Evolutionary conservation across 441 rosid genomes (phyloP).

Genomic region (Mallotus japonicus): DNA sequence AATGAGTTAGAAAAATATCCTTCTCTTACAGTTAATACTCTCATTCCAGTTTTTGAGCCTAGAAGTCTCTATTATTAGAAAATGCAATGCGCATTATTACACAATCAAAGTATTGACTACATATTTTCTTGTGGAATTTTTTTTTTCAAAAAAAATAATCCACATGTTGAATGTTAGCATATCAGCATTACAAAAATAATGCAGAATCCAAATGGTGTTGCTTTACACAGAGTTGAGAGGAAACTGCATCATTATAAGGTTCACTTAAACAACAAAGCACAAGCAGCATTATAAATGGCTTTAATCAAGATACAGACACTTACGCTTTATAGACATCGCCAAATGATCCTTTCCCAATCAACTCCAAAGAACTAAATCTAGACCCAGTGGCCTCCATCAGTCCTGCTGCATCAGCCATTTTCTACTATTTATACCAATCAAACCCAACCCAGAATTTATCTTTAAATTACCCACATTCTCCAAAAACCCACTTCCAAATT

Average conservation of each 20-base stretch:
- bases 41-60: not conserved
- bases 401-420: constrained; percentile 82
- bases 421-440: constrained; percentile 26
- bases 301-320: constrained; percentile 31
- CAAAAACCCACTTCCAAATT: constrained; percentile 26
- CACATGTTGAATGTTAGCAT: not conserved
- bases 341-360: constrained; percentile 95
- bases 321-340: constrained; percentile 99
- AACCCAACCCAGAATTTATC: constrained; percentile 12
- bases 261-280: not conserved
- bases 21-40: not conserved
- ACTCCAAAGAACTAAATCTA: constrained; percentile 80
- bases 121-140: not conserved
- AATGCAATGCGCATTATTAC: not conserved
- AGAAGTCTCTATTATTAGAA: not conserved
- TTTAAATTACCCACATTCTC: constrained; percentile 29
- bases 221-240: not conserved
- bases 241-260: not conserved
- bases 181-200: constrained; percentile 8
- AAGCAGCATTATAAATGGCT: constrained; percentile 13
- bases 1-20: not conserved
- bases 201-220: no score
- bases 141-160: not conserved
- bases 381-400: constrained; percentile 80
- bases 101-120: not conserved